phyloP scores from a whole-genome alignment of 2,329 filamentous ascomycete genomes.

The Fusarium chaquense region DNA sequence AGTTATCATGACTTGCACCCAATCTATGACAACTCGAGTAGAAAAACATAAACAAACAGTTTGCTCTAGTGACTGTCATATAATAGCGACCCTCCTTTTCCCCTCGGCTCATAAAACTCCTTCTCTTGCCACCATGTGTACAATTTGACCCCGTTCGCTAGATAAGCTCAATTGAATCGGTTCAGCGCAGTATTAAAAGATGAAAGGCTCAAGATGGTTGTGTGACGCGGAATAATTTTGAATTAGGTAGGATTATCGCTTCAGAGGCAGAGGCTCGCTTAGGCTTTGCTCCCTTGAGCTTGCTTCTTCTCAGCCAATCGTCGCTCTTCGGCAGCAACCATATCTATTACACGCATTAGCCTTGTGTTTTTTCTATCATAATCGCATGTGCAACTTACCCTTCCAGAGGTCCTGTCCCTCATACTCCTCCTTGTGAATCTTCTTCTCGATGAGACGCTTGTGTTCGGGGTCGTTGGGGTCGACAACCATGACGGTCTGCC shows the following conservation, averaged over 20 bases:
- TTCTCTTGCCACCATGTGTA: slow-evolving; percentile 3
- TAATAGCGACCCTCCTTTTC: not conserved
- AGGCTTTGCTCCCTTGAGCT: slow-evolving; percentile 38
- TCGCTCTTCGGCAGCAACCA: slow-evolving; percentile 84
- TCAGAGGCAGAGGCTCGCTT: slow-evolving; percentile 4
- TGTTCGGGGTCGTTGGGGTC: slow-evolving; percentile 86
- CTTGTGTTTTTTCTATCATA: not conserved
- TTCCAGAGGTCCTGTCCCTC: slow-evolving; percentile 94
- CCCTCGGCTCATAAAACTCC: slow-evolving; percentile 3
- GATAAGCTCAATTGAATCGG: slow-evolving; percentile 6
- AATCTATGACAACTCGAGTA: not conserved
- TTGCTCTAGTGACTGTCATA: not conserved
- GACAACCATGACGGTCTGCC: slow-evolving; percentile 85
- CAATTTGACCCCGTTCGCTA: slow-evolving; percentile 11
- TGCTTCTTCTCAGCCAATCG: slow-evolving; percentile 60
- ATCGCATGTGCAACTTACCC: slow-evolving; percentile 62
- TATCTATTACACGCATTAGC: slow-evolving; percentile 64
- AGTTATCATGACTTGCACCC: slow-evolving; percentile 4
- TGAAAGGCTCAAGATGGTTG: slow-evolving; percentile 1
- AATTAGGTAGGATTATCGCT: not conserved
- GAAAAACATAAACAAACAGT: slow-evolving; percentile 13
- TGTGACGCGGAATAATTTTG: not conserved
- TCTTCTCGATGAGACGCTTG: slow-evolving; percentile 87
- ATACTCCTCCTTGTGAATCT: slow-evolving; percentile 87
- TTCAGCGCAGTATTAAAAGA: slow-evolving; percentile 25